Evolutionary conservation across 179 eudicot species (phyloP).

Genomic region (Drosera spatulata): DNA sequence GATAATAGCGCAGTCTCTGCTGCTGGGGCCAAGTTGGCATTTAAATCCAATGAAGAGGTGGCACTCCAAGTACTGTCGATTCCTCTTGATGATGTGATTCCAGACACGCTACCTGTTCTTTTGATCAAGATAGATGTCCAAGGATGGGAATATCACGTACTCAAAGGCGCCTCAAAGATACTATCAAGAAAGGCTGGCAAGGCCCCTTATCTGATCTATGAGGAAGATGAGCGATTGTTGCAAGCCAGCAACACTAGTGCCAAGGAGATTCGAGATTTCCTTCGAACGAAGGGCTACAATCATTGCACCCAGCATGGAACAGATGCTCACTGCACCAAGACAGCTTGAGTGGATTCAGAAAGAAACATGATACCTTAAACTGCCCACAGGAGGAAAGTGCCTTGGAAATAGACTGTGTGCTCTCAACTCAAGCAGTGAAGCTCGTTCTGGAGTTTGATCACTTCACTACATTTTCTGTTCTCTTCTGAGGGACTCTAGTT

Average conservation of each 20-base stretch:
- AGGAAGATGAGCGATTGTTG: slow-evolving; percentile 86
- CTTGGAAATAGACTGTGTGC: too few relatives aligned
- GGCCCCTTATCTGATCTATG: slow-evolving; percentile 89
- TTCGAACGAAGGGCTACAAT: slow-evolving; percentile 51
- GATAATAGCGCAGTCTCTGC: slow-evolving; percentile 96
- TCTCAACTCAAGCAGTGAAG: too few relatives aligned
- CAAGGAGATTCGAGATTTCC: slow-evolving; percentile 65
- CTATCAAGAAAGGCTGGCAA: slow-evolving; percentile 68
- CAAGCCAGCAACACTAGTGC: slow-evolving; percentile 89
- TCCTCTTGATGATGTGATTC: slow-evolving; percentile 64
- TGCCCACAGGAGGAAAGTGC: too few relatives aligned
- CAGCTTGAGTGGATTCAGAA: slow-evolving; percentile 9
- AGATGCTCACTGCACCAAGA: slow-evolving; percentile 87
- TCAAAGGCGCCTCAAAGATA: slow-evolving; percentile 77
- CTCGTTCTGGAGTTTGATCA: too few relatives aligned
- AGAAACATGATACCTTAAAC: too few relatives aligned
- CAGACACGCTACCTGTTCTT: slow-evolving; percentile 55
- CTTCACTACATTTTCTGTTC: too few relatives aligned
- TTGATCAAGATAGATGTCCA: slow-evolving; percentile 90
- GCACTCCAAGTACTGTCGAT: slow-evolving; percentile 61
- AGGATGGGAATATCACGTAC: slow-evolving; percentile 94
- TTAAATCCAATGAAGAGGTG: slow-evolving; percentile 88
- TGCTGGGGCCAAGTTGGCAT: slow-evolving; percentile 86
- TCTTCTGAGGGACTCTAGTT: too few relatives aligned
- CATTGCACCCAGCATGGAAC: slow-evolving; percentile 80